Evolutionary conservation across 2,329 filamentous ascomycete genomes (phyloP).

Genomic region (Sporothrix sp.): DNA sequence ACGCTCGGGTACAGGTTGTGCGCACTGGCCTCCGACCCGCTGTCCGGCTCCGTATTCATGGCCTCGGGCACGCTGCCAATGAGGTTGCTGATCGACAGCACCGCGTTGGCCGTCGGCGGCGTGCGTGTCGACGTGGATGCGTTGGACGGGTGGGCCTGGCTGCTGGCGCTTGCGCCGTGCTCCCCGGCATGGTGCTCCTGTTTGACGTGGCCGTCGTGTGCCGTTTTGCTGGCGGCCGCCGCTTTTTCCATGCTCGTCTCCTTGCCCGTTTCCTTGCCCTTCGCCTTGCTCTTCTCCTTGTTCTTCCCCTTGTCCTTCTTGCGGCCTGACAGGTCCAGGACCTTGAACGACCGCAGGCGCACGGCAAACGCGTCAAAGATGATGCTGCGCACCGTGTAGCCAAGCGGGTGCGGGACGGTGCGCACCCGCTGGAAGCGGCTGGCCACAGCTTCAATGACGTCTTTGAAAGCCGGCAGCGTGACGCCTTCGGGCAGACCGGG

Average conservation of each 20-base stretch:
- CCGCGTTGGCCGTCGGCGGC: background rate
- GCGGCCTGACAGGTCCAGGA: slow-evolving; percentile 10
- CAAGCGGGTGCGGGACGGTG: slow-evolving; percentile 13
- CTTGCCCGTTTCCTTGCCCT: no score
- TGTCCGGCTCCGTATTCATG: background rate
- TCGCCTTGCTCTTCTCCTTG: background rate
- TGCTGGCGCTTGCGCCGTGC: background rate
- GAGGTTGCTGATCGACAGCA: slow-evolving; percentile 11
- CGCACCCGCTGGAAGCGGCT: slow-evolving; percentile 12
- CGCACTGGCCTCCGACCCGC: background rate
- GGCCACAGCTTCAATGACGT: slow-evolving; percentile 17
- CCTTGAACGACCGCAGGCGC: slow-evolving; percentile 18
- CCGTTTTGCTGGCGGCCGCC: background rate
- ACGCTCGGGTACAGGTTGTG: background rate
- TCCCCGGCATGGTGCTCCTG: background rate
- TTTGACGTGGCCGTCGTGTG: background rate
- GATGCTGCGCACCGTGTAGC: slow-evolving; percentile 12
- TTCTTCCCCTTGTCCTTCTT: background rate
- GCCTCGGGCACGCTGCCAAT: slow-evolving; percentile 10
- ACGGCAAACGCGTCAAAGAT: slow-evolving; percentile 17
- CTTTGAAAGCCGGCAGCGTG: slow-evolving; percentile 13
- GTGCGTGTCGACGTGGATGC: background rate
- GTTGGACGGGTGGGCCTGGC: background rate
- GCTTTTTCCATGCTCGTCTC: no score
- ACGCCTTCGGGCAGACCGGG: slow-evolving; percentile 9